Evolutionary conservation across 1,284 basidiomycete genomes (phyloP), one percentile per base, ranked within the genome.

Genomic region (Xerocomus tenax): DNA sequence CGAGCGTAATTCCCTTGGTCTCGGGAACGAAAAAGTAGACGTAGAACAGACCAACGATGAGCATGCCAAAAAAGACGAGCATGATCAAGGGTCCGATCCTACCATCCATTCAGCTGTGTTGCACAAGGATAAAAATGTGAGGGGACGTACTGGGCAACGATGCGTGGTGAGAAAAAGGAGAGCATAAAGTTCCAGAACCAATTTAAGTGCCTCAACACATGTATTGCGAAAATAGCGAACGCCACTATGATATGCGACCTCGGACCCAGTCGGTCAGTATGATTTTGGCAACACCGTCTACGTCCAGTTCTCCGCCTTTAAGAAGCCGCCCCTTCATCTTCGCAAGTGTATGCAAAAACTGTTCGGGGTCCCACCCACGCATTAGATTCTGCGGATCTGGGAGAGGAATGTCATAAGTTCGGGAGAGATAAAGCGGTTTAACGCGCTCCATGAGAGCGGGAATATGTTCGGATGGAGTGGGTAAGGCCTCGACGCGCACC

Each of bases 231-330:
- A 23, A 21, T 5, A 5, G 38, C n/a, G 13, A 19, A 48, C 4
- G 34, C 5, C 9, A 64, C 70, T 54, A 93, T 28, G 90, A 91
- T 61, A 94, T 91, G 61, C 93, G 88, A 21, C 96, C 96, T 48
- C 96, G 77, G 53, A 97, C 93, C 96, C 96, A 98, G 68, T 98
- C 96, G 68, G 88, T 92, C 59, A 98, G 72, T 42, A 98, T 75
- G 70, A 98, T 95, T 74, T 95, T 98, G 29, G 95, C 90, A 13
- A 94, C 90, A 3, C 88, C 82, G 64, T 98, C 90, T 45, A 87
- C 68, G 69, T 98, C 94, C 1, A 95, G 91, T 69, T 98, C 94
- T 56, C 96, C 95, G 46, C 93, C 91, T 65, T 92, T 93, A 54
- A 96, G 74, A 55, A 98, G 73, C 55, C 95, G 86, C 15, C 96